phyloP scores from a whole-genome alignment of 805 yeast species.

The Myxozyma lipomycoides region DNA sequence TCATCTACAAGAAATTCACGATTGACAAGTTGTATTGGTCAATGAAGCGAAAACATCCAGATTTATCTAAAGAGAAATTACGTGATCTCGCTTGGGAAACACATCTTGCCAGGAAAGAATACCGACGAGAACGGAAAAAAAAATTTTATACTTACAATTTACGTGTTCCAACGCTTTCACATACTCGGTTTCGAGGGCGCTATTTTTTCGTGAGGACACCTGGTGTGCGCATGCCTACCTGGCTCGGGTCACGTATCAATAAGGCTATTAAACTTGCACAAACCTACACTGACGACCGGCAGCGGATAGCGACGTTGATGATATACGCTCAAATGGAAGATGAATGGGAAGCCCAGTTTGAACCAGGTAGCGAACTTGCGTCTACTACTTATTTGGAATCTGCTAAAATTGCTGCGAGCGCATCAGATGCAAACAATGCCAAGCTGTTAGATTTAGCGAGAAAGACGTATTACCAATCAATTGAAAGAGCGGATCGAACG shows the following conservation, averaged over 20 bases:
- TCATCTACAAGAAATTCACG: too few relatives aligned
- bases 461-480: too few relatives aligned
- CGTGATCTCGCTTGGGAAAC: background rate
- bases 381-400: too few relatives aligned
- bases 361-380: too few relatives aligned
- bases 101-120: background rate
- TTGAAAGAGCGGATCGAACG: background rate
- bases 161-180: background rate
- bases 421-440: too few relatives aligned
- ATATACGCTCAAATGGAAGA: background rate
- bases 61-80: background rate
- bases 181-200: background rate
- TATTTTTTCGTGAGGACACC: background rate
- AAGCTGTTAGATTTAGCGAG: too few relatives aligned
- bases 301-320: background rate
- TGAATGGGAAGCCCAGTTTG: background rate
- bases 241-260: background rate
- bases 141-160: background rate
- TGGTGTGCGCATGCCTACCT: background rate
- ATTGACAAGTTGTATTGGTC: background rate
- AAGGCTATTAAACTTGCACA: background rate
- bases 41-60: background rate
- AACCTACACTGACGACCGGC: background rate
- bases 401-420: too few relatives aligned
- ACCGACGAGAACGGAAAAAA: background rate